phyloP scores from a whole-genome alignment of 495 filamentous ascomycete species.

The Thermochaetoides thermophila region DNA sequence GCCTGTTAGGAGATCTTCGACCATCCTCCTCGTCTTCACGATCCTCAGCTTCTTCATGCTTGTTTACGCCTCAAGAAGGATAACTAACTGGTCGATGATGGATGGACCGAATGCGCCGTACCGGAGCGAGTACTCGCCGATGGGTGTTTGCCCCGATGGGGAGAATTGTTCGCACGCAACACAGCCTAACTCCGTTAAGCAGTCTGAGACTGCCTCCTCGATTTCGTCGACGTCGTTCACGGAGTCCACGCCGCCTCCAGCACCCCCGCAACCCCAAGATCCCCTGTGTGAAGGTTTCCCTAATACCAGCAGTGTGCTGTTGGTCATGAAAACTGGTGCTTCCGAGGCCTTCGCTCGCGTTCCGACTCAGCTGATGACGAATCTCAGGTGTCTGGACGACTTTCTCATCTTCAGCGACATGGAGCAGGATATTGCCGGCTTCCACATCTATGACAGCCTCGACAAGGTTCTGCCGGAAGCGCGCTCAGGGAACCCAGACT shows the following conservation, averaged over 20 bases:
- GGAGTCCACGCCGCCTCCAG: slow-evolving; percentile 1
- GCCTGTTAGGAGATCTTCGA: slow-evolving; percentile 8
- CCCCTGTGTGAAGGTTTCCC: slow-evolving; percentile 22
- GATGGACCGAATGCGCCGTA: slow-evolving; percentile 10
- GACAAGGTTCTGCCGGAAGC: slow-evolving; percentile 25
- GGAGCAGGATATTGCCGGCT: slow-evolving; percentile 33
- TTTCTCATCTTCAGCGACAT: slow-evolving; percentile 45
- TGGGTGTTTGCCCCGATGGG: too few relatives aligned
- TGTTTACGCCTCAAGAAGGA: slow-evolving; percentile 14
- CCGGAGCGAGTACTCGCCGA: too few relatives aligned
- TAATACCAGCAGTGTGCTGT: slow-evolving; percentile 23
- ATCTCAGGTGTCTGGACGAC: slow-evolving; percentile 35
- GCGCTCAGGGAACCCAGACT: slow-evolving; percentile 30
- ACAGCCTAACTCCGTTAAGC: too few relatives aligned
- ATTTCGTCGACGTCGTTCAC: too few relatives aligned
- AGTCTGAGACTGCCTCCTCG: too few relatives aligned
- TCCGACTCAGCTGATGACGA: slow-evolving; percentile 40
- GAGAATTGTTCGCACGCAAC: too few relatives aligned
- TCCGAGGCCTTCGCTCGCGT: slow-evolving; percentile 36
- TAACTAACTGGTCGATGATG: slow-evolving; percentile 15
- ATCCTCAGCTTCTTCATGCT: slow-evolving; percentile 15
- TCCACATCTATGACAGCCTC: slow-evolving; percentile 38
- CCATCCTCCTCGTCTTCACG: slow-evolving; percentile 7
- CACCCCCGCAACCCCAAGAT: slow-evolving; percentile 2
- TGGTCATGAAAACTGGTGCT: slow-evolving; percentile 45